These are phyloP conservation scores for Calophaca sinica DNA, from an alignment of 306 rosid genomes.

Conservation along the genomic window DNA sequence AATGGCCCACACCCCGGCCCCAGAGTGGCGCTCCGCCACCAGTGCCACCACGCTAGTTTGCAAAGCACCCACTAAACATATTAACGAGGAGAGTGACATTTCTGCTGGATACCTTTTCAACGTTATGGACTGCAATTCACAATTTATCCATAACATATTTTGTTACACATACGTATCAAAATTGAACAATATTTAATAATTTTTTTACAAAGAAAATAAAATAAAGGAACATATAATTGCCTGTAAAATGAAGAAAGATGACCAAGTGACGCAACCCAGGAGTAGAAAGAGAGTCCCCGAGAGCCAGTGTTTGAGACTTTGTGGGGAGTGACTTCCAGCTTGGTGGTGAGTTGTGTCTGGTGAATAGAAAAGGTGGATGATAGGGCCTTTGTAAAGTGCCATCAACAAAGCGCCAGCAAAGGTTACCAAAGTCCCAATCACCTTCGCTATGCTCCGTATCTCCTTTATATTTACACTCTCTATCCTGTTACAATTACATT, in stretches of 20 bases:
- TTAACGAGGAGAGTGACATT: constrained; percentile 62
- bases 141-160: not conserved
- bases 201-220: not conserved
- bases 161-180: not conserved
- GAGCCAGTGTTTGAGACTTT: constrained; percentile 44
- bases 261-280: constrained; percentile 51
- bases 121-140: constrained; percentile 57
- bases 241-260: constrained; percentile 56
- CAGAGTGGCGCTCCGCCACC: constrained; percentile 53
- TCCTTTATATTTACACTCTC: constrained; percentile 59
- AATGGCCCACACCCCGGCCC: constrained; percentile 55
- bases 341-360: constrained; percentile 32
- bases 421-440: constrained; percentile 64
- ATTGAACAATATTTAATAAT: not conserved
- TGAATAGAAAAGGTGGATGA: constrained; percentile 52
- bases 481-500: constrained; percentile 22
- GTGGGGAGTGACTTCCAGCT: constrained; percentile 33
- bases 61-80: constrained; percentile 66
- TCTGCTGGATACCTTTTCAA: constrained; percentile 74
- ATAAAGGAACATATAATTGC: not conserved
- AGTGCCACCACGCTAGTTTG: constrained; percentile 60
- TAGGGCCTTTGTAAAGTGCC: constrained; percentile 82
- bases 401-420: constrained; percentile 68
- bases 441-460: constrained; percentile 66
- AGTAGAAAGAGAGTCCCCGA: constrained; percentile 50